Percentiles rank a stretch among this genome's conserved stretches.
Conservation (phyloP, 2,329 filamentous ascomycete genomes). For the Colletotrichum endophyticum region DNA sequence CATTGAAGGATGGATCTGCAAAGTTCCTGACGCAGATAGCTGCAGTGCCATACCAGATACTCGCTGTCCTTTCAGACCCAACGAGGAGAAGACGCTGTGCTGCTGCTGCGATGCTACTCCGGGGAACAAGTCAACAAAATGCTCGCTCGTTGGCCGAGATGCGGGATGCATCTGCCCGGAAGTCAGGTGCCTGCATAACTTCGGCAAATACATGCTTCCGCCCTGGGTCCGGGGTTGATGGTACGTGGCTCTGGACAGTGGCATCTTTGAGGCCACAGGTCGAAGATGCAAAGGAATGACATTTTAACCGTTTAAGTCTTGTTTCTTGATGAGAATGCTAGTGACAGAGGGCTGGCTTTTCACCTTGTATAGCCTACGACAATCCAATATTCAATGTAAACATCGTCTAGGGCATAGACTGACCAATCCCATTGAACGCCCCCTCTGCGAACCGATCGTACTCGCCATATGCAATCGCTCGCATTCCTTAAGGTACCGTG, state of each 20-base stretch:
- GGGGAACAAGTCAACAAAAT: neutral
- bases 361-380: neutral
- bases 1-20: neutral
- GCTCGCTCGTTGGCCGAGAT: neutral
- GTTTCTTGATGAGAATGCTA: neutral
- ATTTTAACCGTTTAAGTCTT: neutral
- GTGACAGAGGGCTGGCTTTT: neutral
- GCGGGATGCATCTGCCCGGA: neutral
- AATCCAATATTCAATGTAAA: neutral
- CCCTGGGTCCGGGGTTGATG: neutral
- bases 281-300: neutral
- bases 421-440: neutral
- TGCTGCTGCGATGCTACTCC: neutral
- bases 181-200: neutral
- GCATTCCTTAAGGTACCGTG: neutral
- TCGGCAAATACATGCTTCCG: neutral
- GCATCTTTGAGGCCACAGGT: neutral
- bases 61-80: neutral
- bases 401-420: neutral
- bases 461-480: neutral
- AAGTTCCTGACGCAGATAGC: neutral
- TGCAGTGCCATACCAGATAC: neutral
- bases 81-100: neutral
- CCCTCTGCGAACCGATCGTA: neutral
- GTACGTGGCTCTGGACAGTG: rapidly evolving